These are phyloP conservation scores for Russula lepida DNA, from an alignment of 768 basidiomycete species.

Conservation along the genomic window DNA sequence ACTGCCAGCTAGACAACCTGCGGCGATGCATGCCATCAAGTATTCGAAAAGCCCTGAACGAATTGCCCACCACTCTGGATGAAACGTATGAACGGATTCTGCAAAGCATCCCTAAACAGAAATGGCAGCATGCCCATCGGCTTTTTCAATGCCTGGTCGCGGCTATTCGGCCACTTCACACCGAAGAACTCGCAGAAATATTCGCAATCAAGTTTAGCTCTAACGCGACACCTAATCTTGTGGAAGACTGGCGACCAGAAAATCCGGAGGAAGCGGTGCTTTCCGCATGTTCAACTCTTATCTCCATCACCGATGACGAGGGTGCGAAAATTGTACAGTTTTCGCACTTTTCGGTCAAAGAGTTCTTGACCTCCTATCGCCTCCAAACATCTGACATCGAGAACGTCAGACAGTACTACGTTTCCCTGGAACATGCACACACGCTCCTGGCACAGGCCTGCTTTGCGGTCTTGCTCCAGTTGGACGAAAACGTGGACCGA, in stretches of 20 bases:
- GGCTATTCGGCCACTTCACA: no score
- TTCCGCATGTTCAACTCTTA: neutral
- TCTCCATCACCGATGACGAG: neutral
- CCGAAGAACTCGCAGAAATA: no score
- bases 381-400: neutral
- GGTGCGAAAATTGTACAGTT: neutral
- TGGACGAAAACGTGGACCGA: neutral
- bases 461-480: neutral
- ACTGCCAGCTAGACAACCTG: no score
- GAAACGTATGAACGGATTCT: no score
- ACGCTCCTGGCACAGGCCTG: neutral
- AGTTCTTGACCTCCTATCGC: neutral
- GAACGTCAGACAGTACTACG: neutral
- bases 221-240: neutral
- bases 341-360: neutral
- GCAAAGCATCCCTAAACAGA: no score
- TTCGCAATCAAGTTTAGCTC: no score
- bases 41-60: no score
- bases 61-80: no score
- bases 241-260: neutral
- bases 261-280: neutral
- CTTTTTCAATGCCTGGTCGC: no score
- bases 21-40: no score
- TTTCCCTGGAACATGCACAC: neutral
- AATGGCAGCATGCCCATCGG: no score